Conservation (phyloP, 306 rosid species). For the Arachis stenosperma region DNA sequence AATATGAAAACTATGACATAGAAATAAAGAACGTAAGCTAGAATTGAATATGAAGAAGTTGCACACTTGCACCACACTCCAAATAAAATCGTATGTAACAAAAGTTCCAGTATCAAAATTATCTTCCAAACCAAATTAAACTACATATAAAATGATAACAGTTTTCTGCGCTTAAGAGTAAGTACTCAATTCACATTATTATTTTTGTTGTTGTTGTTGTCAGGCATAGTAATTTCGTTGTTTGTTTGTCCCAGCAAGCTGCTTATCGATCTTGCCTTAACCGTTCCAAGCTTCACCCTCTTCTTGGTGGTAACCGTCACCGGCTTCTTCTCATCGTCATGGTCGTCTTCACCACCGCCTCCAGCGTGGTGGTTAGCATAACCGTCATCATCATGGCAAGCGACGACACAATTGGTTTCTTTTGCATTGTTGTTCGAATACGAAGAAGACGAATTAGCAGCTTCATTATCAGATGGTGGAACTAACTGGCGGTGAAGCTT, state of each 20-base stretch:
- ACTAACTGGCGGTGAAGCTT: not conserved
- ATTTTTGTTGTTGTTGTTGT: no score
- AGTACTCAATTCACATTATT: no score
- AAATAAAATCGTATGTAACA: not conserved
- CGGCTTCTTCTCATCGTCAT: constrained; percentile 38
- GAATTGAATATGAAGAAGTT: not conserved
- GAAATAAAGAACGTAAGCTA: not conserved
- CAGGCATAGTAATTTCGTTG: no score
- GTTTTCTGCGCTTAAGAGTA: no score
- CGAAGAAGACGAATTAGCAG: constrained; percentile 9
- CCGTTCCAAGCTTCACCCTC: no score
- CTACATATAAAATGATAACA: no score
- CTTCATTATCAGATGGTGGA: not conserved
- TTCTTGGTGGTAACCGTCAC: not conserved
- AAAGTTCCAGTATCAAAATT: constrained; percentile 25
- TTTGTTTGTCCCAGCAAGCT: no score
- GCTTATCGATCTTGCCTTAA: no score
- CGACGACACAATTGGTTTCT: not conserved
- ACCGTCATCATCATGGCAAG: not conserved
- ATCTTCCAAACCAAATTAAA: not conserved
- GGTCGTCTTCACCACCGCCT: not conserved
- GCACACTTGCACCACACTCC: constrained; percentile 28
- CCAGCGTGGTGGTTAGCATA: no score
- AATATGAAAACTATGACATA: constrained; percentile 7
- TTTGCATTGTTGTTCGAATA: not conserved